Conservation (phyloP, 2,329 filamentous ascomycete species). For the Colletotrichum aenigma region DNA sequence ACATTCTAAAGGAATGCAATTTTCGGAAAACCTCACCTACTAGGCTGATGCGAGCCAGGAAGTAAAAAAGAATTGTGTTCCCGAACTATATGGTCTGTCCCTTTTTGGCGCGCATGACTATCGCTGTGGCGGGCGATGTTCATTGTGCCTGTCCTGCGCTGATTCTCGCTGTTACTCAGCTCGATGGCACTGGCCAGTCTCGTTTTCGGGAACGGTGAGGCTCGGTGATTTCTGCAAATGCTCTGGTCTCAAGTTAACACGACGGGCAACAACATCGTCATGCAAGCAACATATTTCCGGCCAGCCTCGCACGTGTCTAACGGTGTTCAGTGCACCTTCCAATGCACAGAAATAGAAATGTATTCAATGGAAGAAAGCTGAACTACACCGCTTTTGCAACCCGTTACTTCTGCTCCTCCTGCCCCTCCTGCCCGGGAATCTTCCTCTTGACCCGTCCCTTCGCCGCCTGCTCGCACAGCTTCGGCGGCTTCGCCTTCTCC, state of each 20-base stretch:
- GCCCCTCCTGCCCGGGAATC: constrained; percentile 55
- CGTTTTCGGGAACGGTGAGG: background rate
- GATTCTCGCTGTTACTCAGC: background rate
- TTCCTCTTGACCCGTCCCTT: constrained; percentile 60
- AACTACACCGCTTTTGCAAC: background rate
- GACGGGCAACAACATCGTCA: background rate
- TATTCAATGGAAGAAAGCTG: background rate
- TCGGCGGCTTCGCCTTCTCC: constrained; percentile 63
- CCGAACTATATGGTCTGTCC: background rate
- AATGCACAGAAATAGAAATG: background rate
- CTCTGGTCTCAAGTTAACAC: background rate
- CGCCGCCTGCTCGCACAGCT: constrained; percentile 74
- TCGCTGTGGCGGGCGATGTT: background rate
- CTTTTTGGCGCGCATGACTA: background rate
- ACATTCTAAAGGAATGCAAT: background rate
- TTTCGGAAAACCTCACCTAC: background rate
- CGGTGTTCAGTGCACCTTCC: background rate
- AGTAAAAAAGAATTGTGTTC: background rate
- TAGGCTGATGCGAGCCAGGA: background rate
- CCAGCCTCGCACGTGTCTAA: background rate
- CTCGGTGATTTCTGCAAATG: background rate
- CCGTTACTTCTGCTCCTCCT: constrained; percentile 35
- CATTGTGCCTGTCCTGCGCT: background rate
- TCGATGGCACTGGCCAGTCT: background rate
- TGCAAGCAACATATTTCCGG: background rate